Percentiles rank a stretch among this genome's conserved stretches.
Evolutionary conservation across 805 yeast species (phyloP).

Genomic region (Yamadazyma phyllophila): DNA sequence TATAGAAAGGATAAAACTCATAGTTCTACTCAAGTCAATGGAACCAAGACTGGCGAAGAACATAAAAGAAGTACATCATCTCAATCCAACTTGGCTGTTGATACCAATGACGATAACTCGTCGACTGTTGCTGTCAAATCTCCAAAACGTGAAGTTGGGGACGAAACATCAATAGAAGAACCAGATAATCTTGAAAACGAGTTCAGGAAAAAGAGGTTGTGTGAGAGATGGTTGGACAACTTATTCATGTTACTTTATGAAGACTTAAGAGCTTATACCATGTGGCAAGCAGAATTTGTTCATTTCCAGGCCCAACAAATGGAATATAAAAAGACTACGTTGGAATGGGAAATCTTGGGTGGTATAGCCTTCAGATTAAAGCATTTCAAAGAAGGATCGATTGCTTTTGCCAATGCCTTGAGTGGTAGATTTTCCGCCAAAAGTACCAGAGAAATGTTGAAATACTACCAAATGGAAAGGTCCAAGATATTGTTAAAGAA

Average conservation of each 20-base stretch:
- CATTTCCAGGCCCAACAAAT: conserved; percentile 88
- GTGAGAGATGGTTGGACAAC: conserved; percentile 75
- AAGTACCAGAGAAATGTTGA: conserved; percentile 71
- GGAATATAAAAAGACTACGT: conserved; percentile 69
- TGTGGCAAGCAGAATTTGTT: conserved; percentile 90
- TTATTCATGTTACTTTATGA: conserved; percentile 67
- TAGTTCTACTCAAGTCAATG: conserved; percentile 11
- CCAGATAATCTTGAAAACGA: conserved; percentile 30
- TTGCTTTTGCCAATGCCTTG: conserved; percentile 75
- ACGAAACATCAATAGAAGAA: conserved; percentile 14
- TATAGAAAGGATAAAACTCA: conserved; percentile 38
- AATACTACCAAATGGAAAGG: conserved; percentile 57
- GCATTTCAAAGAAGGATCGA: conserved; percentile 82
- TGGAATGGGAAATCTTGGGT: conserved; percentile 94
- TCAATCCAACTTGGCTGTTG: conserved; percentile 4
- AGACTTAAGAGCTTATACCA: conserved; percentile 77
- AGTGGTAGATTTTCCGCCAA: conserved; percentile 75
- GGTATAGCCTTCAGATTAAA: conserved; percentile 80
- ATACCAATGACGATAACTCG: conserved; percentile 18
- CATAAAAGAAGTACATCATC: conserved; percentile 10
- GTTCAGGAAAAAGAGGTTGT: conserved; percentile 61
- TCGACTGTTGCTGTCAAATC: conserved; percentile 40
- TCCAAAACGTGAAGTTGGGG: conserved; percentile 20
- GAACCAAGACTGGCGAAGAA: conserved; percentile 6
- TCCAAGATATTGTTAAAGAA: conserved; percentile 32